These are phyloP conservation scores for Platanthera zijinensis DNA, from an alignment of 106 monocot species.

Conservation along the genomic window DNA sequence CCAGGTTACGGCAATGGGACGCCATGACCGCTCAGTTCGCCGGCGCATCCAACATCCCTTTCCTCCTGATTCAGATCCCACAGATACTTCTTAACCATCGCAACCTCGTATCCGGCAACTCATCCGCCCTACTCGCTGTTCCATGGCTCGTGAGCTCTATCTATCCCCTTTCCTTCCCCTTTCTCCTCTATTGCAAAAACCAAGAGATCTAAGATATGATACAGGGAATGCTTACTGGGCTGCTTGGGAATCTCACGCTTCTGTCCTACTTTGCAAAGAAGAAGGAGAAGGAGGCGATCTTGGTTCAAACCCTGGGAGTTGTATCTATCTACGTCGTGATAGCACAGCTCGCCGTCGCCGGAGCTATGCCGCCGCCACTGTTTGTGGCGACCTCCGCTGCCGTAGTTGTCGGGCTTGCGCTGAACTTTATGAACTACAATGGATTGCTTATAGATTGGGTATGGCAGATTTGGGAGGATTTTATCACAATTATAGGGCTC, in stretches of 20 bases:
- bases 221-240: slow-evolving; percentile 84
- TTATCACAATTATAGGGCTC: slow-evolving; percentile 76
- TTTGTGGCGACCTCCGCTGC: slow-evolving; percentile 50
- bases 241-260: slow-evolving; percentile 75
- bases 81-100: slow-evolving; percentile 74
- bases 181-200: neutral
- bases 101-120: slow-evolving; percentile 65
- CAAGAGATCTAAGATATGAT: neutral
- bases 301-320: slow-evolving; percentile 81
- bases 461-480: slow-evolving; percentile 86
- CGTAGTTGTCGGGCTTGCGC: slow-evolving; percentile 48
- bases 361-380: slow-evolving; percentile 55
- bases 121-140: slow-evolving; percentile 60
- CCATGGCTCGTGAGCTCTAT: slow-evolving; percentile 60
- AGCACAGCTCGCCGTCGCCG: slow-evolving; percentile 66
- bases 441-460: slow-evolving; percentile 36
- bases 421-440: slow-evolving; percentile 83
- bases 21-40: slow-evolving; percentile 66
- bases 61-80: slow-evolving; percentile 82
- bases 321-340: slow-evolving; percentile 77
- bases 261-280: slow-evolving; percentile 96
- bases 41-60: slow-evolving; percentile 68
- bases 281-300: slow-evolving; percentile 75
- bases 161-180: neutral
- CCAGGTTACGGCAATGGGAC: slow-evolving; percentile 47